Evolutionary conservation across 139 green algal species (phyloP), one percentile per base, ranked within the genome.

Genomic region (Coccomyxa sp.): DNA sequence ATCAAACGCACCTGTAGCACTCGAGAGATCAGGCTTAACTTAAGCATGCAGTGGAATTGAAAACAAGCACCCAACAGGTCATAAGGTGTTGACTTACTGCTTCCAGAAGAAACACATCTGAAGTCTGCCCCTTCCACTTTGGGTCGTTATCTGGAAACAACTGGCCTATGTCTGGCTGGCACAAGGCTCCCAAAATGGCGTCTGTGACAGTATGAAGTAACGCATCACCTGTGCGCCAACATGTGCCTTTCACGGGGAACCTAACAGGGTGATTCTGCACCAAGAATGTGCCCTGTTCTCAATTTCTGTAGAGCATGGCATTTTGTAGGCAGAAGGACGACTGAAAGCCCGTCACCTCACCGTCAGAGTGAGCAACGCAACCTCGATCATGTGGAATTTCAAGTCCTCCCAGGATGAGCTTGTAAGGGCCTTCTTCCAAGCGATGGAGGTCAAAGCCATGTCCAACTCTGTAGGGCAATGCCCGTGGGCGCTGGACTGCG

Each of bases 141-240:
- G 97, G 96, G 83, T 99, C 97, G 58, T 92, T 99, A 88, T 99
- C 97, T 3, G 97, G 97, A 88, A 99, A 99, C 51, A 99, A 87
- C 92, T 99, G 97, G 31, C 94, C 97, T 78, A 99, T 99, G 87
- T 99, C 97, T 67, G 97, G 97, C 45, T 98, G 89, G 75, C 90
- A 93, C 16, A 99, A 91, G 0, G 96, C 97, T 13, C 97, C 97
- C 13, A 99, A 89, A 71, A 99, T 95, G 57, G 97, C 95, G 86
- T 99, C 97, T 82, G 95, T 96, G 0, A 98, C 87, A 67, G 94
- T 97, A 90, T 99, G 97, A 84, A 98, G 90, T 83, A 98, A 86
- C 38, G 98, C 96, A 82, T 99, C 96, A 28, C 96, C 95, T 96
- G 88, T 45, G 86, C 68, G 74, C 9, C 28, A 82, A 76, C 75